phyloP scores from a whole-genome alignment of 1,284 basidiomycete genomes.

The Chalciporus piperatoides region DNA sequence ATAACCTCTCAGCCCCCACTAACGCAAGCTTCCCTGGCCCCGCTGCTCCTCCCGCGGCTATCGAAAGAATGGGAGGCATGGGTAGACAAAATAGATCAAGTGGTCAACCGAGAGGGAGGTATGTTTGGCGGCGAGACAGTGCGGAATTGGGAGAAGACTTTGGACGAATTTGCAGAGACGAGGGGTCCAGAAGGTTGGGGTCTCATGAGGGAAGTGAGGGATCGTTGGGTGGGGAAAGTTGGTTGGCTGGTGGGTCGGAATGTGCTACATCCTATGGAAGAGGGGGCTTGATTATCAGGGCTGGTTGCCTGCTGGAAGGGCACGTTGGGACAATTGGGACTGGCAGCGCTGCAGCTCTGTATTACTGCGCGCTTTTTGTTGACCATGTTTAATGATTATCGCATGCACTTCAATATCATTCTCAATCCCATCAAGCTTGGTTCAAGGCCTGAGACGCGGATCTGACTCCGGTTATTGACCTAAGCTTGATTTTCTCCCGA shows the following conservation, averaged over 20 bases:
- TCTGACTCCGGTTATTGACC: too few species aligned
- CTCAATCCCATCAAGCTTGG: background rate
- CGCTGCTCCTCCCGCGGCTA: conserved; percentile 57
- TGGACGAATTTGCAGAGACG: conserved; percentile 61
- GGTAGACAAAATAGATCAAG: conserved; percentile 63
- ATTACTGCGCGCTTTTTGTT: conserved; percentile 1
- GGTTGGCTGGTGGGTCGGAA: conserved; percentile 73
- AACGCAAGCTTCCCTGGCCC: conserved; percentile 54
- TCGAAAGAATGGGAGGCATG: conserved; percentile 72
- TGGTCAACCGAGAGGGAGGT: conserved; percentile 66
- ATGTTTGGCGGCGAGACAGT: conserved; percentile 76
- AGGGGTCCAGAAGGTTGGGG: conserved; percentile 46
- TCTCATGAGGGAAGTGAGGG: conserved; percentile 56
- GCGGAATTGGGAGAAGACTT: conserved; percentile 57
- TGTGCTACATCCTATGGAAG: conserved; percentile 54
- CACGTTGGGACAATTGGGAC: background rate
- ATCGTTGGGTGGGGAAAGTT: conserved; percentile 67
- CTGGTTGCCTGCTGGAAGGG: background rate
- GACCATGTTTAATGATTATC: background rate
- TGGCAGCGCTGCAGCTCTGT: conserved; percentile 1
- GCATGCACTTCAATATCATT: background rate
- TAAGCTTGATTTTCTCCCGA: background rate
- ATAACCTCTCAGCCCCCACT: conserved; percentile 63
- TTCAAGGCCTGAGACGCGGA: too few species aligned
- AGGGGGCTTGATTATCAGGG: conserved; percentile 31